phyloP scores from a whole-genome alignment of 169 alveolate species.

The Cyclospora cayetanensis region DNA sequence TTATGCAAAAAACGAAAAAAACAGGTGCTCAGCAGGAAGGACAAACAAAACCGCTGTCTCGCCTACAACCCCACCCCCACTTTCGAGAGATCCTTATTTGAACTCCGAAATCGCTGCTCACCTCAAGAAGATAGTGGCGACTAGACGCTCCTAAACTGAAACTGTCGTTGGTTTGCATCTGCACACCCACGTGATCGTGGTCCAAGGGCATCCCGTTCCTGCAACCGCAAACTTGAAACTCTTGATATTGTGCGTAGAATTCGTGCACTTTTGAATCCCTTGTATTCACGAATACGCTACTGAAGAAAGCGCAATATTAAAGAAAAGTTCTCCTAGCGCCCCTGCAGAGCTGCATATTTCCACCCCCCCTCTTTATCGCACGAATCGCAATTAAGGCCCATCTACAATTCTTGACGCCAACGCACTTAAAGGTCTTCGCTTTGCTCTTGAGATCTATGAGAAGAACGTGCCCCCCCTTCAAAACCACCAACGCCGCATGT shows the following conservation, averaged over 20 bases:
- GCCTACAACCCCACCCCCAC: no score
- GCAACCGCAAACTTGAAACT: conserved; percentile 22
- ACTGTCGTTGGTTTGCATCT: conserved; percentile 50
- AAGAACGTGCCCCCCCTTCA: conserved; percentile 67
- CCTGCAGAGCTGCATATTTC: neutral
- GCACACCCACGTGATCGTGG: conserved; percentile 69
- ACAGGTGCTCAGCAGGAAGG: no score
- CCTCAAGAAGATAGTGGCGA: conserved; percentile 65
- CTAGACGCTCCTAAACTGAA: conserved; percentile 65
- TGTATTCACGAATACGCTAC: neutral
- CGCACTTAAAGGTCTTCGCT: conserved; percentile 71
- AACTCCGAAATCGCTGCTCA: conserved; percentile 3
- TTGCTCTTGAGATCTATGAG: conserved; percentile 70
- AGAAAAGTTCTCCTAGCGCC: neutral
- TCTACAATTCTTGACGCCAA: neutral
- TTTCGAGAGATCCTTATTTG: no score
- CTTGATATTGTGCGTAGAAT: neutral
- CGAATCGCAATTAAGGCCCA: neutral
- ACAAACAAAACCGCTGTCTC: no score
- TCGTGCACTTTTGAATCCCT: neutral
- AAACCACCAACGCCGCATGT: conserved; percentile 63
- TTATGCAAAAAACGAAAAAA: neutral
- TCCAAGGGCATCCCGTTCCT: conserved; percentile 67
- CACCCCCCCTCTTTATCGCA: neutral
- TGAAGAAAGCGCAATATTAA: neutral